A percentile compares a stretch with the other conserved stretches of the same genome.
Conservation (phyloP, 371 early-diverging fungal genomes). For the Rhizomucor miehei region DNA sequence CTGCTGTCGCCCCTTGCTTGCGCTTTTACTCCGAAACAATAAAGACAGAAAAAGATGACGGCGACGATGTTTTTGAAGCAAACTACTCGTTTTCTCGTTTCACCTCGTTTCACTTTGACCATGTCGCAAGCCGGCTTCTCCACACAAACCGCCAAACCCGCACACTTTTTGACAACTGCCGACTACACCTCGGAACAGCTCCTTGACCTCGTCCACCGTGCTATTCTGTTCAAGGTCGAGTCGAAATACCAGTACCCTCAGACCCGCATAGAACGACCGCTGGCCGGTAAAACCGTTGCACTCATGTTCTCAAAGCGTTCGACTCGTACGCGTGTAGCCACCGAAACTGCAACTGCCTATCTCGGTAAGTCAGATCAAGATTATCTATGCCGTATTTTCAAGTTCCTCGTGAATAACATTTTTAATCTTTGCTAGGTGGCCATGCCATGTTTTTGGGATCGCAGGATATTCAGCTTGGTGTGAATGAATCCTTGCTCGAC, state of each 20-base stretch:
- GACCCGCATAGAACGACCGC: constrained; percentile 50
- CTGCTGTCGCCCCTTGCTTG: too few relatives aligned
- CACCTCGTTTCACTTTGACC: constrained; percentile 1
- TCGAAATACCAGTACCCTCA: constrained; percentile 33
- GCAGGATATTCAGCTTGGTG: constrained; percentile 93
- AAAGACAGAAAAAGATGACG: neutral
- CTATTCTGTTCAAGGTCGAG: constrained; percentile 45
- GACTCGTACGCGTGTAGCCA: constrained; percentile 94
- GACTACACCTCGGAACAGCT: constrained; percentile 47
- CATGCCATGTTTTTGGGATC: constrained; percentile 91
- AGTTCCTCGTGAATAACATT: too few relatives aligned
- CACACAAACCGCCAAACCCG: constrained; percentile 26
- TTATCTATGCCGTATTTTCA: neutral
- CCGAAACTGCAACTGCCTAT: constrained; percentile 88
- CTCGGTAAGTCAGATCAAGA: constrained; percentile 50
- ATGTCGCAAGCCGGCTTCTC: constrained; percentile 15
- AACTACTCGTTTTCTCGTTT: neutral
- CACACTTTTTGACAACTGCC: constrained; percentile 48
- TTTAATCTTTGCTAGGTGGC: constrained; percentile 67
- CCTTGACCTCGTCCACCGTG: constrained; percentile 37
- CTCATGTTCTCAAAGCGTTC: constrained; percentile 91
- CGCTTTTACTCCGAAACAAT: neutral
- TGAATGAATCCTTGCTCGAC: constrained; percentile 88
- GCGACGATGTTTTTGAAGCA: neutral
- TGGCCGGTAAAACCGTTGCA: constrained; percentile 76